Percentiles rank a stretch among this genome's conserved stretches.
phyloP scores from a whole-genome alignment of 495 filamentous ascomycete genomes.

The Physcia stellaris region DNA sequence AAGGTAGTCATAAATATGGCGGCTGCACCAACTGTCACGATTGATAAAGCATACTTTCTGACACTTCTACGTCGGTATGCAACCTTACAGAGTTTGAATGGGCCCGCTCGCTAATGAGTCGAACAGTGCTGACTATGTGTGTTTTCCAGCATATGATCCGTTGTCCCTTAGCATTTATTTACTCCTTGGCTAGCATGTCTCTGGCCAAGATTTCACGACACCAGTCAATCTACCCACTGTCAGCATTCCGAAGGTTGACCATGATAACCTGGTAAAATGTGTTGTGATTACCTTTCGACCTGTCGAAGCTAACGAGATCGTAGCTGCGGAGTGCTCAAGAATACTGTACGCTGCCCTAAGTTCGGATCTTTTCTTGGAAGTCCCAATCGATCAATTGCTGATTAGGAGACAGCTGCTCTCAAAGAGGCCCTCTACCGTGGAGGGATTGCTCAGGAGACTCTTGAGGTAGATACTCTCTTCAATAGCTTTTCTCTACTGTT shows the following conservation, averaged over 20 bases:
- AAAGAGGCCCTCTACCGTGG: conserved; percentile 46
- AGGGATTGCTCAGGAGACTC: conserved; percentile 45
- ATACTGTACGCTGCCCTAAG: conserved; percentile 22
- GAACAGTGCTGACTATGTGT: no score
- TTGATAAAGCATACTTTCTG: conserved; percentile 39
- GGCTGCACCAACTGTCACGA: conserved; percentile 31
- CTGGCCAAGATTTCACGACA: conserved; percentile 20
- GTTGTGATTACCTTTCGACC: conserved; percentile 7
- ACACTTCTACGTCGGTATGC: conserved; percentile 34
- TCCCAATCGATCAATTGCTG: background rate
- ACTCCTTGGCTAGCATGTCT: conserved; percentile 25
- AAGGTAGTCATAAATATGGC: no score
- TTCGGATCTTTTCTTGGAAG: no score
- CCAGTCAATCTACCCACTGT: conserved; percentile 27
- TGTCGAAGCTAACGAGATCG: no score
- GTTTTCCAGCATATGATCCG: background rate
- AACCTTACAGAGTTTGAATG: no score
- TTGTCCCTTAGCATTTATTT: background rate
- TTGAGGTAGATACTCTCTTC: conserved; percentile 35
- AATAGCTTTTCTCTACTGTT: conserved; percentile 7
- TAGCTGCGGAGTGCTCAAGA: conserved; percentile 33
- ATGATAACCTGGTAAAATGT: conserved; percentile 39
- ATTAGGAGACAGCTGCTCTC: conserved; percentile 36
- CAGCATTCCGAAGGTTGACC: conserved; percentile 38
- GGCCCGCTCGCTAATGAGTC: no score